phyloP scores from a whole-genome alignment of 2,329 filamentous ascomycete genomes.

The Penicillium sp. region DNA sequence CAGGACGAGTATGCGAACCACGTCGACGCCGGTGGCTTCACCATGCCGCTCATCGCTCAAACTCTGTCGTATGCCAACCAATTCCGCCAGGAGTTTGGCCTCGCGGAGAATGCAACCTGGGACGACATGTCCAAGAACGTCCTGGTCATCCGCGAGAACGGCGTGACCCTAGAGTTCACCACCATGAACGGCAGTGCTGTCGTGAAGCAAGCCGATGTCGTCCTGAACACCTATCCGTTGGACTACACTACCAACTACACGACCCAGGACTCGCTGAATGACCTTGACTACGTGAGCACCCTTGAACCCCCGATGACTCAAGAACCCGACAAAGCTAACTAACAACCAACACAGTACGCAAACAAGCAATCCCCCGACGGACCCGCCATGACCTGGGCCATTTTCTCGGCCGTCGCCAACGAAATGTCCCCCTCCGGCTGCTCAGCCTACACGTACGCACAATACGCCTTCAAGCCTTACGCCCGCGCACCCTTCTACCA shows the following conservation, averaged over 20 bases:
- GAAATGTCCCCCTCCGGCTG: conserved; percentile 67
- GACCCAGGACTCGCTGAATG: conserved; percentile 51
- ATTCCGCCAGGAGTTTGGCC: conserved; percentile 58
- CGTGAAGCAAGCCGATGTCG: conserved; percentile 72
- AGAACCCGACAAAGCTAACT: not conserved
- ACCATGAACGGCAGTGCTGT: conserved; percentile 66
- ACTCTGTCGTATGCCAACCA: conserved; percentile 59
- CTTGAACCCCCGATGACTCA: not conserved
- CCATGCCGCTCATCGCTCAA: conserved; percentile 62
- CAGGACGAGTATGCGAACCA: conserved; percentile 69
- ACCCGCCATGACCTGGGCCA: conserved; percentile 72
- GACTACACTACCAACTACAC: conserved; percentile 60
- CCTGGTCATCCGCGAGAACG: conserved; percentile 57
- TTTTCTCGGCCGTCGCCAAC: conserved; percentile 68
- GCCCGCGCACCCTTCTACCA: conserved; percentile 68
- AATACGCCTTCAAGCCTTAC: conserved; percentile 66
- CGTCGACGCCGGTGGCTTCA: conserved; percentile 69
- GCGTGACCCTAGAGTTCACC: conserved; percentile 65
- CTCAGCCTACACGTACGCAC: conserved; percentile 66
- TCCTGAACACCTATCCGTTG: conserved; percentile 66
- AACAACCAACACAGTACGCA: conserved; percentile 55
- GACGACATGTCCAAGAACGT: conserved; percentile 58
- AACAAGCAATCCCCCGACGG: conserved; percentile 68
- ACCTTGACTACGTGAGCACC: conserved; percentile 61
- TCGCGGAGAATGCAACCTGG: conserved; percentile 61